A percentile compares a stretch with the other conserved stretches of the same genome.
Conservation (phyloP, 2,329 filamentous ascomycete genomes). For the Fusarium brevicatenulatum region DNA sequence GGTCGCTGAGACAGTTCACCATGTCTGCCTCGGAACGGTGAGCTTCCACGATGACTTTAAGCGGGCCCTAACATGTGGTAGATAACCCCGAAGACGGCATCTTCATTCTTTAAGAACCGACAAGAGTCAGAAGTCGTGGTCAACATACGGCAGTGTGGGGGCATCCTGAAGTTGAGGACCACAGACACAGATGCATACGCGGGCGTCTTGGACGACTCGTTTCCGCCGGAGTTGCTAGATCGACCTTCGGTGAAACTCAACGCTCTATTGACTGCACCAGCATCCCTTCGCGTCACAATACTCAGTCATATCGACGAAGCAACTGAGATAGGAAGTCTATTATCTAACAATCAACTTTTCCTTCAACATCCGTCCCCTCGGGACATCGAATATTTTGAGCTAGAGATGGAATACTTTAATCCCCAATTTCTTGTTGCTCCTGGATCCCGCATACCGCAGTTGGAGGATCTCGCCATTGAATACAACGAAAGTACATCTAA, state of each 20-base stretch:
- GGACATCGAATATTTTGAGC: background rate
- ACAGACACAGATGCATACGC: background rate
- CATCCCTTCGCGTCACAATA: background rate
- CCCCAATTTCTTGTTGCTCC: background rate
- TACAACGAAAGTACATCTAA: fast-evolving
- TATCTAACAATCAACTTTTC: background rate
- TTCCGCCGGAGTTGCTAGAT: background rate
- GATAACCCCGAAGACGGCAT: fast-evolving
- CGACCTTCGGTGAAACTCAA: background rate
- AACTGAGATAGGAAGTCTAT: background rate
- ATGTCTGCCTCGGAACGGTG: background rate
- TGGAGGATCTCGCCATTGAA: background rate
- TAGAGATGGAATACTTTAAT: background rate
- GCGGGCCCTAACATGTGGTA: no score
- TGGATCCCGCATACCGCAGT: background rate
- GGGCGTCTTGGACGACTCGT: fast-evolving
- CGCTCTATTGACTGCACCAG: background rate
- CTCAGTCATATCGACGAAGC: background rate
- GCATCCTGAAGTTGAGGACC: background rate
- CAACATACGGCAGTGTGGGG: background rate
- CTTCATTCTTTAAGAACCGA: background rate
- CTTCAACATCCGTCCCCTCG: background rate
- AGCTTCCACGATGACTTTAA: fast-evolving
- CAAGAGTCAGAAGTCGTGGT: background rate
- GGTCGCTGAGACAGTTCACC: background rate